Base-by-base conservation (phyloP, 2,329 filamentous ascomycete genomes). In the Diaporthe amygdali region DNA sequence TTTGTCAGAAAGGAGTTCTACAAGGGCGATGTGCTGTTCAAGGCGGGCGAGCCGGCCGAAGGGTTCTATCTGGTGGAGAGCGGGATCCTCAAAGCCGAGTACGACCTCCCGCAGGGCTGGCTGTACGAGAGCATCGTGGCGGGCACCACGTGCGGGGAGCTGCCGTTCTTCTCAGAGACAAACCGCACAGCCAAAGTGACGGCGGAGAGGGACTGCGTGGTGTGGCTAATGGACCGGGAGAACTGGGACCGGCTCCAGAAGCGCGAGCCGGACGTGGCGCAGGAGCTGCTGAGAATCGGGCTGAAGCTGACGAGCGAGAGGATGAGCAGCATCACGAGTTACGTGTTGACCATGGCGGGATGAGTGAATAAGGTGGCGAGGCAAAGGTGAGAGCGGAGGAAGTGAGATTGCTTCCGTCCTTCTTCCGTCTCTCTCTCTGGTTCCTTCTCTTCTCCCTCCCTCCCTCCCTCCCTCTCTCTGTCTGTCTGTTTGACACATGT, bases 161-260 rank as follows among this genome's bases (percentile, higher is more conserved):
- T 99, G 67, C 96, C 96, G 0, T 99, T 99, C 84, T 99, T 99
- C 83, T 94, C 92, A 3, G 94, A 97, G 77, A 98, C 96, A 1
- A 87, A 90, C 66, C 89, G 96, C 22, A 98, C 95, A 5, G 95
- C 95, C 2, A 97, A 93, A 0, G 95, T 97, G 14, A 87, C 91
- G 52, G 94, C 94, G 2, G 95, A 98, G 79, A 88, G 91, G 68
- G 92, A 96, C 75, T 93, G 92, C 73, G 90, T 96, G 0, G 90
- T 92, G 7, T 99, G 96, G 96, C 82, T 92, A 73, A 88, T 99
- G 83, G 92, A 92, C 71, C 83, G 85, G 15, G 88, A 91, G 55
- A 87, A 87, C 66, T 99, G 95, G 94, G 85, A 86, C 67, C 87
- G 85, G 77, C 80, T 98, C 73, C 94, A 97, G 80, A 85, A 85